Evolutionary conservation across 805 yeast species (phyloP).

Genomic region (Candida mattraensis): DNA sequence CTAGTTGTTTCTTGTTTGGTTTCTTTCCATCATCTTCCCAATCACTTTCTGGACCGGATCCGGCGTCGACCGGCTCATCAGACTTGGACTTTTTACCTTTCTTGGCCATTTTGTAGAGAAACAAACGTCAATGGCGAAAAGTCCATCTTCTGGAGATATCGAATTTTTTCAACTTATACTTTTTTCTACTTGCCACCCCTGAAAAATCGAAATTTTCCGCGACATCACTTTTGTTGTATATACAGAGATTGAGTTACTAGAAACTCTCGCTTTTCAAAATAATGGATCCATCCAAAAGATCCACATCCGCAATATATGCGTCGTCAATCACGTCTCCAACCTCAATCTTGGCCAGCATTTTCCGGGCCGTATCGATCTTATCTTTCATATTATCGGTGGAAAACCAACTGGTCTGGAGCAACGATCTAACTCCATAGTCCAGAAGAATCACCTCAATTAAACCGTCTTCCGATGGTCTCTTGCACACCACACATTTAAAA

Average conservation of each 20-base stretch:
- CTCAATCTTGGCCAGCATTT: slow-evolving; percentile 30
- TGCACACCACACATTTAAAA: slow-evolving; percentile 44
- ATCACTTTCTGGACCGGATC: slow-evolving; percentile 49
- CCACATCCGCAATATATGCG: slow-evolving; percentile 42
- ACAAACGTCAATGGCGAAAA: neutral
- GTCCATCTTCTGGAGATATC: slow-evolving; percentile 12
- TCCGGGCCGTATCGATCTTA: slow-evolving; percentile 19
- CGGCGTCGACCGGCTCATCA: slow-evolving; percentile 40
- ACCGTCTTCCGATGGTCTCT: slow-evolving; percentile 42
- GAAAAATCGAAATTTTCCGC: neutral
- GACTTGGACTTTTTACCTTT: slow-evolving; percentile 45
- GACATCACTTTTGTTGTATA: slow-evolving; percentile 4
- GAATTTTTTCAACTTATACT: slow-evolving; percentile 1
- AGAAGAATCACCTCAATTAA: slow-evolving; percentile 28
- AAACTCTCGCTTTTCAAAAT: slow-evolving; percentile 30
- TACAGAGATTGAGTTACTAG: slow-evolving; percentile 9
- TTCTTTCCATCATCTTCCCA: slow-evolving; percentile 77
- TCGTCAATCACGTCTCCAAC: slow-evolving; percentile 45
- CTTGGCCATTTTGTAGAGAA: slow-evolving; percentile 25
- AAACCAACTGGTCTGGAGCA: slow-evolving; percentile 31
- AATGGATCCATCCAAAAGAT: slow-evolving; percentile 43
- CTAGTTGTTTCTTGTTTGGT: slow-evolving; percentile 67
- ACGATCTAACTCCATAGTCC: slow-evolving; percentile 33
- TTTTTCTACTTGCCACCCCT: neutral
- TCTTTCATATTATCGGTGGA: slow-evolving; percentile 21